Conservation (phyloP, 2,329 filamentous ascomycete genomes). For the Pseudogymnoascus sp. region DNA sequence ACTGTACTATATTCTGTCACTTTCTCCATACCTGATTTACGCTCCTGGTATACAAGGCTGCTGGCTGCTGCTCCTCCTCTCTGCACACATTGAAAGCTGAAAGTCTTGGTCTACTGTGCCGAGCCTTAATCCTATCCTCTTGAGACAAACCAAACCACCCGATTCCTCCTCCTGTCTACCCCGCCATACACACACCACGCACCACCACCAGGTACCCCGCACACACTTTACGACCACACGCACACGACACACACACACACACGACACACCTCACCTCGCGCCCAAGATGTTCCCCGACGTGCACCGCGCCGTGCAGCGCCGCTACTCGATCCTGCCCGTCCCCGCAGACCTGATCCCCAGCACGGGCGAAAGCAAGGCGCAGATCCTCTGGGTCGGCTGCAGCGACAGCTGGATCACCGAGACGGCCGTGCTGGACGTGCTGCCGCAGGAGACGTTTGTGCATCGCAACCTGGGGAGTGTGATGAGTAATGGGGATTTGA, state of each 20-base stretch:
- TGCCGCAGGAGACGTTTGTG: conserved; percentile 60
- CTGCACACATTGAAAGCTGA: not conserved
- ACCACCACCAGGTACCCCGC: not conserved
- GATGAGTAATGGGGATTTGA: conserved; percentile 51
- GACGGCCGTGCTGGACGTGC: conserved; percentile 51
- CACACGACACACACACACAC: not conserved
- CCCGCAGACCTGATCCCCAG: conserved; percentile 12
- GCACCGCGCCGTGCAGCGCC: not conserved
- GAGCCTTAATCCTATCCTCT: not conserved
- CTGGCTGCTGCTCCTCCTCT: no score
- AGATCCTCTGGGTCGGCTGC: conserved; percentile 60
- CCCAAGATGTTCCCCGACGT: not conserved
- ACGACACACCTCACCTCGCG: not conserved
- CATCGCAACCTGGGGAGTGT: conserved; percentile 65
- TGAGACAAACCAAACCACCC: not conserved
- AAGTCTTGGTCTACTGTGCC: not conserved
- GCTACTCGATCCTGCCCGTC: conserved; percentile 11
- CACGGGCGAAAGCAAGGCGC: conserved; percentile 27
- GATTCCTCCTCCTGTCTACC: not conserved
- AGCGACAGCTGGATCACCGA: conserved; percentile 58
- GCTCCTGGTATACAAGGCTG: not conserved
- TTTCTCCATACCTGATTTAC: not conserved
- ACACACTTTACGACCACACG: not conserved
- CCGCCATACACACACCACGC: not conserved
- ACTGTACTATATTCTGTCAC: no score